phyloP scores from a whole-genome alignment of 768 basidiomycete genomes.

The Mycena olivaceomarginata region DNA sequence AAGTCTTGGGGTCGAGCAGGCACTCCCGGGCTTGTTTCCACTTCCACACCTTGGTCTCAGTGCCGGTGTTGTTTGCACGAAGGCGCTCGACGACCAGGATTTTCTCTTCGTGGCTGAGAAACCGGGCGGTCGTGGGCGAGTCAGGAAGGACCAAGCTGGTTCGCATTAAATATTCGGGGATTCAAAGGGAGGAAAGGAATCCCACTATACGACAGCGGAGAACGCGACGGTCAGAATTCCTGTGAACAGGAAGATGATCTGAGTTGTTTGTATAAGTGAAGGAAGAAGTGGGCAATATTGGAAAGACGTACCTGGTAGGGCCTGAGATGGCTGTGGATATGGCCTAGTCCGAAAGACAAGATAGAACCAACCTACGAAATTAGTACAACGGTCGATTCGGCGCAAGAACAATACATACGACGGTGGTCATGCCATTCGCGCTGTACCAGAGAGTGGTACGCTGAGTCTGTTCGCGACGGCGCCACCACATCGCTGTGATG shows the following conservation, averaged over 20 bases:
- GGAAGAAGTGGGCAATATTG: background rate
- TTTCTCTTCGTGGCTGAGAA: slow-evolving; percentile 43
- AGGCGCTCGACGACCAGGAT: slow-evolving; percentile 44
- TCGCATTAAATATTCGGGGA: background rate
- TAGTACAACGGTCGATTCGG: background rate
- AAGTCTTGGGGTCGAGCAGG: slow-evolving; percentile 42
- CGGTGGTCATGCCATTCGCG: slow-evolving; percentile 44
- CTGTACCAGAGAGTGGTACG: slow-evolving; percentile 42
- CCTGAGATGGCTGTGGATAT: slow-evolving; percentile 37
- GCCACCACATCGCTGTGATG: slow-evolving; percentile 48
- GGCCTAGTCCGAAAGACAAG: slow-evolving; percentile 40
- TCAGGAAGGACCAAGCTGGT: slow-evolving; percentile 37
- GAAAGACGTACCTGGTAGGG: slow-evolving; percentile 38
- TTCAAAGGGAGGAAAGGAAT: background rate
- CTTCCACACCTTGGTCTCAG: slow-evolving; percentile 53
- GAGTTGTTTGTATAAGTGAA: background rate
- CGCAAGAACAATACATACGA: slow-evolving; percentile 17
- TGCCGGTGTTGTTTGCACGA: slow-evolving; percentile 46
- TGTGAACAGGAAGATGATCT: slow-evolving; percentile 46
- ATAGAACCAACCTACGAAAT: slow-evolving; percentile 39
- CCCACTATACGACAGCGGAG: slow-evolving; percentile 41
- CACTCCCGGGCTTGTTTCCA: slow-evolving; percentile 42
- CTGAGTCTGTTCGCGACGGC: slow-evolving; percentile 43
- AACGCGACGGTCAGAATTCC: slow-evolving; percentile 39
- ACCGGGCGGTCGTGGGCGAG: slow-evolving; percentile 42